A percentile compares a stretch with the other conserved stretches of the same genome.
Evolutionary conservation across 116 monocot species (phyloP).

Genomic region (Dioscorea cayenensis): DNA sequence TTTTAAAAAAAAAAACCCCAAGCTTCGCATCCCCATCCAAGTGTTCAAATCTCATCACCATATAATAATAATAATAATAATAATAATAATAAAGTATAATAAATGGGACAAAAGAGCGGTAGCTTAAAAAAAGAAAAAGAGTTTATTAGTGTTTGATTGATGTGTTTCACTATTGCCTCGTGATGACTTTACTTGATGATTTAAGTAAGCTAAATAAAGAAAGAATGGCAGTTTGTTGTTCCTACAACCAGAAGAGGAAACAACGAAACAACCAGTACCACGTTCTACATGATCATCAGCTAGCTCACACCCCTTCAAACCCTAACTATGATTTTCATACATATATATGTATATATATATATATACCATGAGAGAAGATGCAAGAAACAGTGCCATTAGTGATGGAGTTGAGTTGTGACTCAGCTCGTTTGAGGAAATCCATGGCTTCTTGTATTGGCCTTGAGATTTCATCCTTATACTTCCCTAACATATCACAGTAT

Average conservation of each 20-base stretch:
- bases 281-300: no score
- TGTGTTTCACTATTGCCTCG: not conserved
- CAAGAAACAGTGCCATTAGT: slow-evolving; percentile 1
- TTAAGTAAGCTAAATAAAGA: no score
- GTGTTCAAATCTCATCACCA: not conserved
- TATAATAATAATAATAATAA: not conserved
- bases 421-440: slow-evolving; percentile 21
- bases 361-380: slow-evolving; percentile 4
- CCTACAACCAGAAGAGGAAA: no score
- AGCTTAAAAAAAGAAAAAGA: not conserved
- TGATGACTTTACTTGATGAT: no score
- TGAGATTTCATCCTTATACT: slow-evolving; percentile 24
- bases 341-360: not conserved
- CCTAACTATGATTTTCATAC: not conserved
- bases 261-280: no score
- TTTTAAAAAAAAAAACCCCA: no score
- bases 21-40: not conserved
- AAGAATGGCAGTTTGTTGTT: no score
- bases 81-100: not conserved
- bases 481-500: slow-evolving; percentile 27
- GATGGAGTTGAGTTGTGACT: slow-evolving; percentile 26
- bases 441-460: slow-evolving; percentile 37
- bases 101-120: not conserved
- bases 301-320: not conserved
- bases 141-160: not conserved